Percentiles rank a stretch among this genome's conserved stretches.
phyloP scores from a whole-genome alignment of 2,329 filamentous ascomycete genomes.

The Emydomyces testavorans region DNA sequence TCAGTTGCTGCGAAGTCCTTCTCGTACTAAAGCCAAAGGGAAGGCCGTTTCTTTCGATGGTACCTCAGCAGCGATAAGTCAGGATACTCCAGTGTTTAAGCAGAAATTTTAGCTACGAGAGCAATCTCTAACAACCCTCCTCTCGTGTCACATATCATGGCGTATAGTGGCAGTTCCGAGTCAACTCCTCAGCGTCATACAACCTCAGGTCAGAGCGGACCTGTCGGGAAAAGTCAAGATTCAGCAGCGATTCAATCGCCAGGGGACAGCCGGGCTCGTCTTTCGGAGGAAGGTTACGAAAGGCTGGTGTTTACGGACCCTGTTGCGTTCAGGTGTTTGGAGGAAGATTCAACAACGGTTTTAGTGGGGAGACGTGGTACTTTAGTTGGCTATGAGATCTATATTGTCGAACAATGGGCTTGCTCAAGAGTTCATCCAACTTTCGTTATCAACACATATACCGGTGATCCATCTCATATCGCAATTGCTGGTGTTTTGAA shows the following conservation, averaged over 20 bases:
- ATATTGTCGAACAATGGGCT: conserved; percentile 94
- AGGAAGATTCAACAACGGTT: conserved; percentile 66
- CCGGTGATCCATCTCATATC: conserved; percentile 67
- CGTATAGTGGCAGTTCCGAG: neutral
- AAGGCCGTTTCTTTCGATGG: neutral
- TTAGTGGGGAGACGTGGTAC: conserved; percentile 60
- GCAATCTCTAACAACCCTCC: neutral
- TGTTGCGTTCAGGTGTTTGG: conserved; percentile 61
- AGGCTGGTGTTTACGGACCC: conserved; percentile 55
- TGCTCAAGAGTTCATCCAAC: conserved; percentile 85
- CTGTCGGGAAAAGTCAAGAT: neutral
- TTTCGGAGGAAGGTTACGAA: conserved; percentile 24
- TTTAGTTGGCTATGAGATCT: conserved; percentile 78
- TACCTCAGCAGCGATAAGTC: neutral
- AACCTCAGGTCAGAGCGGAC: neutral
- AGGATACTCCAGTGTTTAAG: neutral
- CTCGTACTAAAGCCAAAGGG: neutral
- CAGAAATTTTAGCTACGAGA: neutral
- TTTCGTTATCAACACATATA: conserved; percentile 84
- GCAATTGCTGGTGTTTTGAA: conserved; percentile 71
- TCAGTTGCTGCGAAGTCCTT: neutral
- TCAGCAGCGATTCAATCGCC: neutral
- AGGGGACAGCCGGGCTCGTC: neutral
- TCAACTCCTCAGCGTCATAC: neutral
- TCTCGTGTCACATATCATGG: neutral